Evolutionary conservation across 2,329 filamentous ascomycete species (phyloP), one percentile per base, ranked within the genome.

Genomic region (Chaetomium sp.): DNA sequence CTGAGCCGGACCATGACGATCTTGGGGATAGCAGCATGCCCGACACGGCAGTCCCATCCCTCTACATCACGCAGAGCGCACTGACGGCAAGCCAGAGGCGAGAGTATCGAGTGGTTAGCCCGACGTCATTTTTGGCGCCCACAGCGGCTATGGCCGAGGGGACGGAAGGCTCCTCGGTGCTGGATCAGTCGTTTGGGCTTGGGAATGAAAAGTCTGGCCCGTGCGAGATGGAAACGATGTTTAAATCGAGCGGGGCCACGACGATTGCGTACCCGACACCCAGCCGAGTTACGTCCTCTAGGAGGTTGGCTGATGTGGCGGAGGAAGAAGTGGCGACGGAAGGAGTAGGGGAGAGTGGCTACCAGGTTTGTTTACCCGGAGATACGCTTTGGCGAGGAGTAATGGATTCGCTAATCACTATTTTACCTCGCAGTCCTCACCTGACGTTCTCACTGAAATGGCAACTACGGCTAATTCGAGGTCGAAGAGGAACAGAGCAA

Each of bases 181-280:
- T 5, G 37, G 37, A 10, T 3, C 56, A 37, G 43, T 49, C 27
- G 4, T 8, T 45, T n/a, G 47, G 40, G 32, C 47, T 49, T 6
- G 53, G 57, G 44, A 47, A 59, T 27, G 19, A 27, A 2, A 27
- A 27, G 3, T 27, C 19, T 27, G 19, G 19, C 19, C 19, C 19
- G 19, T 2, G 19, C 19, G 19, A 27, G 19, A 27, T 27, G 19
- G 19, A 27, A 2, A 27, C 19, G 34, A 48, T 59, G 34, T 60
- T 63, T 40, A 64, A 59, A 41, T 70, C 68, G 5, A 70, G 68
- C 49, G 67, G 62, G 11, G 64, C 61, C 6, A 66, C 65, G 7
- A 72, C 70, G 1, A 64, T 72, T 53, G 67, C 69, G 1, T 71
- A 70, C 36, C 61, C 70, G 5, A 72, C 71, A 1, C 71, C 71